Evolutionary conservation across 331 rosid genomes (phyloP).

Genomic region (Rosa hybrid): DNA sequence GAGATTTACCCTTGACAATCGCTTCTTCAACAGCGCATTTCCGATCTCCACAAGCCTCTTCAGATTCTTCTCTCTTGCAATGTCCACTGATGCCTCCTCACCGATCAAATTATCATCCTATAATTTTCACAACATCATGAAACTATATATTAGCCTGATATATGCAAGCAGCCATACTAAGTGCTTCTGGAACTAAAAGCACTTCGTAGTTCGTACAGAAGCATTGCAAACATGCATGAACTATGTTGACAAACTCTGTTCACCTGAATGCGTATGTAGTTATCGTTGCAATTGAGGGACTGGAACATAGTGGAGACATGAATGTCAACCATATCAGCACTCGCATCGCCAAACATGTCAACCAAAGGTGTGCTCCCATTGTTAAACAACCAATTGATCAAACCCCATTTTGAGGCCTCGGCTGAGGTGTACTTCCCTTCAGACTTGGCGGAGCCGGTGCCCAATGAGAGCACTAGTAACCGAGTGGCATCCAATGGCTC

Average conservation of each 20-base stretch:
- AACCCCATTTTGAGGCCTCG: conserved; percentile 29
- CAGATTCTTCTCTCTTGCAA: conserved; percentile 35
- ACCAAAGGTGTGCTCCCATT: conserved; percentile 29
- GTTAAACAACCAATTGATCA: conserved; percentile 27
- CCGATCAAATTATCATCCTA: conserved; percentile 34
- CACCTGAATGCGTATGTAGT: conserved; percentile 43
- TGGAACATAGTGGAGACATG: conserved; percentile 37
- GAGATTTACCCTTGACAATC: conserved; percentile 34
- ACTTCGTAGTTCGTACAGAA: not conserved
- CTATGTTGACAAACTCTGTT: not conserved
- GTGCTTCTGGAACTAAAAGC: not conserved
- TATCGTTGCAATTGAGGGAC: conserved; percentile 6
- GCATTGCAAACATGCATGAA: not conserved
- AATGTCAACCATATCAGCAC: conserved; percentile 38
- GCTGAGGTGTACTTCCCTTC: conserved; percentile 30
- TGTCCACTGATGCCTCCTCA: conserved; percentile 26
- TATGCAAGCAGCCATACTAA: too few relatives aligned
- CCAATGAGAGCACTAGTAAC: conserved; percentile 34
- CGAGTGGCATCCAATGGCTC: conserved; percentile 1
- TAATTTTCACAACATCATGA: not conserved
- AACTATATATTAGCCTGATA: not conserved
- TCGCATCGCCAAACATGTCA: conserved; percentile 27
- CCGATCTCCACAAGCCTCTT: conserved; percentile 42
- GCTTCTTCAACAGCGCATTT: conserved; percentile 31
- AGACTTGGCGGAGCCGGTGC: conserved; percentile 26